Conservation (phyloP, 768 basidiomycete species). For the Agaricus sinodeliciosus region DNA sequence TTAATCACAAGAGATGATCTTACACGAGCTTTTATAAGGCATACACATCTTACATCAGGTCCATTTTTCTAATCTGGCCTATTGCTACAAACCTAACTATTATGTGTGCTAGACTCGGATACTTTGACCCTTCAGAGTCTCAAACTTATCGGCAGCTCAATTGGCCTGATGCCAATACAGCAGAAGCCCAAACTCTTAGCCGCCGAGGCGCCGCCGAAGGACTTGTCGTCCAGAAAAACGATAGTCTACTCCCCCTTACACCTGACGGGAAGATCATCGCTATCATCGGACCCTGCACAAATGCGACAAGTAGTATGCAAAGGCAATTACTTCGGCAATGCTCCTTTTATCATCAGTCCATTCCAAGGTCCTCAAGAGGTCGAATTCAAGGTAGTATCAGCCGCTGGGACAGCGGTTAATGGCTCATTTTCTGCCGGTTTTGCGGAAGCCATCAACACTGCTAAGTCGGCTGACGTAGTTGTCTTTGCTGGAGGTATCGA, state of each 20-base stretch:
- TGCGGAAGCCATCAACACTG: slow-evolving; percentile 44
- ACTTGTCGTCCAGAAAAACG: slow-evolving; percentile 61
- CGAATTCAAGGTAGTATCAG: slow-evolving; percentile 39
- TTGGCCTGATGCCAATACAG: slow-evolving; percentile 43
- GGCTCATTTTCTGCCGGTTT: slow-evolving; percentile 36
- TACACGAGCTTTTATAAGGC: slow-evolving; percentile 34
- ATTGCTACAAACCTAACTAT: background rate
- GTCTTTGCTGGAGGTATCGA: slow-evolving; percentile 53
- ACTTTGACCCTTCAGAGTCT: slow-evolving; percentile 42
- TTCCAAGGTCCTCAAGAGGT: slow-evolving; percentile 39
- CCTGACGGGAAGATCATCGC: slow-evolving; percentile 41
- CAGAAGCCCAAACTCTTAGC: slow-evolving; percentile 39
- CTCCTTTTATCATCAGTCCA: slow-evolving; percentile 51
- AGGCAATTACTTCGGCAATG: slow-evolving; percentile 50
- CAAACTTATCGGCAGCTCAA: slow-evolving; percentile 47
- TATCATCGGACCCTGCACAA: slow-evolving; percentile 53
- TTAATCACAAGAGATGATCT: slow-evolving; percentile 40
- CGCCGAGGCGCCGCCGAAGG: slow-evolving; percentile 46
- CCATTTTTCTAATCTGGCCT: background rate
- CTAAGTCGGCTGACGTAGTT: slow-evolving; percentile 39
- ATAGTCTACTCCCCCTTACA: slow-evolving; percentile 48
- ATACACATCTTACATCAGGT: slow-evolving; percentile 53
- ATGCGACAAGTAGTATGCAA: slow-evolving; percentile 51
- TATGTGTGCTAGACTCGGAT: slow-evolving; percentile 36
- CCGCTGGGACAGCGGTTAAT: slow-evolving; percentile 33